A percentile compares a stretch with the other conserved stretches of the same genome.
Conservation (phyloP, 2,329 filamentous ascomycete species). For the Colletotrichum lupini region DNA sequence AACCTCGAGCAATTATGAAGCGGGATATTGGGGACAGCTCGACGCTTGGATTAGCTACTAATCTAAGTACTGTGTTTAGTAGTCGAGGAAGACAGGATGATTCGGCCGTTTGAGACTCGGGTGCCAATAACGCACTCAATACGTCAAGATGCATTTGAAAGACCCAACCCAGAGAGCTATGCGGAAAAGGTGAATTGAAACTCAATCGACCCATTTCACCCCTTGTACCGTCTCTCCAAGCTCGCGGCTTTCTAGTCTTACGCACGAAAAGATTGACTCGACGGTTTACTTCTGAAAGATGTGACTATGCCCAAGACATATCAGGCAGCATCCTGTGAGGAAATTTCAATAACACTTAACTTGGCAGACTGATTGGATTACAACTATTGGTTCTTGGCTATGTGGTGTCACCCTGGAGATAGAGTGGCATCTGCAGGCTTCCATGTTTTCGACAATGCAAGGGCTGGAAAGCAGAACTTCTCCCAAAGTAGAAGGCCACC, state of each 20-base stretch:
- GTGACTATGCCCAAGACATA: background rate
- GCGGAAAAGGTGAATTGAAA: background rate
- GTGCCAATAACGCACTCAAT: background rate
- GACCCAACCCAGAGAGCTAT: background rate
- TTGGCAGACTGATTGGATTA: background rate
- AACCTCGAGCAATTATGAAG: too few relatives aligned
- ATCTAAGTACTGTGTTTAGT: too few relatives aligned
- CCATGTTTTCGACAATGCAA: background rate
- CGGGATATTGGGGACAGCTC: too few relatives aligned
- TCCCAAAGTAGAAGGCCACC: background rate
- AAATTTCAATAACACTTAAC: background rate
- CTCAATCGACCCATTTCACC: background rate
- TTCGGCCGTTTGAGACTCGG: too few relatives aligned
- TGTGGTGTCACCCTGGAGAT: background rate
- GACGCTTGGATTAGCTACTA: too few relatives aligned
- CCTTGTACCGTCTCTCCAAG: background rate
- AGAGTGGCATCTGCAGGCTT: background rate
- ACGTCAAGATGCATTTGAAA: background rate
- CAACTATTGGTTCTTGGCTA: background rate
- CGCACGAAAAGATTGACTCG: background rate
- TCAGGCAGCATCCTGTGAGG: background rate
- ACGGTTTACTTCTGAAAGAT: background rate
- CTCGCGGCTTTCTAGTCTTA: background rate
- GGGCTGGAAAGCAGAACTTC: background rate
- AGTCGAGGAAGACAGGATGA: too few relatives aligned